A percentile compares a stretch with the other conserved stretches of the same genome.
phyloP scores from a whole-genome alignment of 2,329 filamentous ascomycete genomes.

The Paracoccidioides lutzii region DNA sequence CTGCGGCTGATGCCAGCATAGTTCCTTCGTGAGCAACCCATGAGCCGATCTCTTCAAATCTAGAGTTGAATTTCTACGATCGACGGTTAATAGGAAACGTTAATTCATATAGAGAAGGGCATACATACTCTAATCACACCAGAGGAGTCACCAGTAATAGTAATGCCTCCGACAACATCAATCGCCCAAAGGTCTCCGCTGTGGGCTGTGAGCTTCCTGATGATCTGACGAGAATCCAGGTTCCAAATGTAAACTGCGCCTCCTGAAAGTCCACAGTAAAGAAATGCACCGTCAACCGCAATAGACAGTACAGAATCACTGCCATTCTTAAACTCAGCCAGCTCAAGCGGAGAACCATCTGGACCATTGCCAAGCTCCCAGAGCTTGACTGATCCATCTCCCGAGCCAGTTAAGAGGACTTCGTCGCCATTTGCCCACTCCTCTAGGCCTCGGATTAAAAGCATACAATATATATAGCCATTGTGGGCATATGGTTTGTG shows the following conservation, averaged over 20 bases:
- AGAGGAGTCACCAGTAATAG: constrained; percentile 81
- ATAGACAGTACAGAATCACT: constrained; percentile 61
- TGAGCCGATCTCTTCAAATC: constrained; percentile 64
- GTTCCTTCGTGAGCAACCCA: constrained; percentile 80
- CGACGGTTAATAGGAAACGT: constrained; percentile 9
- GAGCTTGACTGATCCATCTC: constrained; percentile 88
- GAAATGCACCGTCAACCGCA: constrained; percentile 75
- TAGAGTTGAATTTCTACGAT: constrained; percentile 57
- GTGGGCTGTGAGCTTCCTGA: constrained; percentile 73
- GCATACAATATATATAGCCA: constrained; percentile 94
- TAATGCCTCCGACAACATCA: constrained; percentile 68
- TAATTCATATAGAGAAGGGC: neutral
- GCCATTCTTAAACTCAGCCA: constrained; percentile 53
- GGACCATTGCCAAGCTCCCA: constrained; percentile 59
- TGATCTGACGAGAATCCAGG: constrained; percentile 78
- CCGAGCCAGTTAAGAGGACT: constrained; percentile 77
- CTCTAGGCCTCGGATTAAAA: constrained; percentile 62
- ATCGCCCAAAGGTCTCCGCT: constrained; percentile 74
- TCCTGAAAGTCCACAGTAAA: constrained; percentile 79
- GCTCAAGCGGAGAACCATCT: constrained; percentile 52
- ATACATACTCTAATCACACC: constrained; percentile 65
- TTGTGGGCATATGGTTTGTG: constrained; percentile 84
- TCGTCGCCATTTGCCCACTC: constrained; percentile 57
- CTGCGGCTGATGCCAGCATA: constrained; percentile 70
- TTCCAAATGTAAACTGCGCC: constrained; percentile 95